These are phyloP conservation scores for Crithidia bombi DNA, from an alignment of 208 protist genomes.

Conservation along the genomic window DNA sequence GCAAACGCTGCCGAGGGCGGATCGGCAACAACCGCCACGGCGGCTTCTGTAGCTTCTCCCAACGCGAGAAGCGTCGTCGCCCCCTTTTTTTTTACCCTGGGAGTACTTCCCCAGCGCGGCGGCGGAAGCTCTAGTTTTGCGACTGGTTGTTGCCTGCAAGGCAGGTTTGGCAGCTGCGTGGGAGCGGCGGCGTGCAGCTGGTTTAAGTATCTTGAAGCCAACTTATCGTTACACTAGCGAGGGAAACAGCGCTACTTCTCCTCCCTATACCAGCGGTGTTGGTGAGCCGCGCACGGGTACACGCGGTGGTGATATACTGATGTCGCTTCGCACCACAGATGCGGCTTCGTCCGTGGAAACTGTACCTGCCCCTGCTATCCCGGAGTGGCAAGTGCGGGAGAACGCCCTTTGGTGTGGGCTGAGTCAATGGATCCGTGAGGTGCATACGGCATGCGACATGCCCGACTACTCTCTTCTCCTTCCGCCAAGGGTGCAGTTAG, in stretches of 20 bases:
- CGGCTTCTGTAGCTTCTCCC: not conserved
- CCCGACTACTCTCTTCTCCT: slow-evolving; percentile 24
- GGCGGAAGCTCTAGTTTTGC: slow-evolving; percentile 6
- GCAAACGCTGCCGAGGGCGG: too few relatives aligned
- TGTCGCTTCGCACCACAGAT: not conserved
- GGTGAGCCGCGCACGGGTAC: slow-evolving; percentile 8
- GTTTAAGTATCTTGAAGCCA: not conserved
- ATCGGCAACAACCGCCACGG: too few relatives aligned
- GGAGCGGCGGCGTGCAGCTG: not conserved
- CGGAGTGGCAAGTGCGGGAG: slow-evolving; percentile 11
- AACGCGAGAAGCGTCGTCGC: not conserved
- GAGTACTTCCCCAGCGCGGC: slow-evolving; percentile 18
- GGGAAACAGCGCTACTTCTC: not conserved
- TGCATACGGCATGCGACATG: slow-evolving; percentile 18
- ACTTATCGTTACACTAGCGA: not conserved
- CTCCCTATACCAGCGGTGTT: too few relatives aligned
- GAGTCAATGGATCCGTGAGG: slow-evolving; percentile 6
- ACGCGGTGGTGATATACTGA: slow-evolving; percentile 5
- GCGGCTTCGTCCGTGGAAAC: not conserved
- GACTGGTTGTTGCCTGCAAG: slow-evolving; percentile 12
- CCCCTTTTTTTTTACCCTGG: slow-evolving; percentile 1
- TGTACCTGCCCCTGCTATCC: not conserved
- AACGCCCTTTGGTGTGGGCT: slow-evolving; percentile 19
- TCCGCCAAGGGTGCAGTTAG: slow-evolving; percentile 7
- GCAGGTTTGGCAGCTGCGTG: not conserved